Evolutionary conservation across 441 rosid species (phyloP).

Genomic region (Populus tomentosa): DNA sequence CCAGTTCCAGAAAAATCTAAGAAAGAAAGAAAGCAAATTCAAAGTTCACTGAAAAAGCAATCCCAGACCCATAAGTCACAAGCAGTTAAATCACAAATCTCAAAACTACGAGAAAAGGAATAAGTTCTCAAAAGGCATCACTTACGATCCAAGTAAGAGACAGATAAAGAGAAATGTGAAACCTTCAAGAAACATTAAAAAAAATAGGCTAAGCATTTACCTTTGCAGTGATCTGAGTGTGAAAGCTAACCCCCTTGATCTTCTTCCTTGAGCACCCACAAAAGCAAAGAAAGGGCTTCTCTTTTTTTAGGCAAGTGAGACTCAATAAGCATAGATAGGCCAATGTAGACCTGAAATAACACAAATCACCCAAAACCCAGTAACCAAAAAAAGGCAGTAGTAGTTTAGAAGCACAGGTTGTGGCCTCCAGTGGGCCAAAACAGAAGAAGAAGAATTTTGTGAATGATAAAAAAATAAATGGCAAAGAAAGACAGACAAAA

Average conservation of each 20-base stretch:
- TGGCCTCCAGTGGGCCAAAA: conserved; percentile 23
- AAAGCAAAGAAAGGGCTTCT: conserved; percentile 29
- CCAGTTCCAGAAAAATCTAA: not conserved
- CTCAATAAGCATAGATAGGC: conserved; percentile 43
- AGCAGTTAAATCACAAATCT: conserved; percentile 13
- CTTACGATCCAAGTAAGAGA: conserved; percentile 65
- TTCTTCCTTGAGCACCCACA: conserved; percentile 45
- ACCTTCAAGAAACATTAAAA: conserved; percentile 2
- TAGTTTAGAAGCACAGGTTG: conserved; percentile 32
- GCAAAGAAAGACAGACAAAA: conserved; percentile 38
- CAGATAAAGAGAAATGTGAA: conserved; percentile 24
- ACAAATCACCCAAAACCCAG: conserved; percentile 30
- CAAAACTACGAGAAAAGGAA: conserved; percentile 15
- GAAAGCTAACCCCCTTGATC: conserved; percentile 42
- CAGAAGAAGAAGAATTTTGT: conserved; percentile 9
- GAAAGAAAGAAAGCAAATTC: not conserved
- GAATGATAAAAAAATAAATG: conserved; percentile 22
- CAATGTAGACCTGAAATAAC: conserved; percentile 38
- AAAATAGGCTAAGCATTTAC: conserved; percentile 31
- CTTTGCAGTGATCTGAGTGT: conserved; percentile 31
- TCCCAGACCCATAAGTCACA: not conserved
- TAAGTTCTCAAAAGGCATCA: conserved; percentile 38
- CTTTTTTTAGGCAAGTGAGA: conserved; percentile 29
- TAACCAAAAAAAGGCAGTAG: conserved; percentile 25
- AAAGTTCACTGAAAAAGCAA: conserved; percentile 7